These are phyloP conservation scores for Hypoxylon lienhwacheense DNA, from an alignment of 495 filamentous ascomycete species.

Conservation along the genomic window DNA sequence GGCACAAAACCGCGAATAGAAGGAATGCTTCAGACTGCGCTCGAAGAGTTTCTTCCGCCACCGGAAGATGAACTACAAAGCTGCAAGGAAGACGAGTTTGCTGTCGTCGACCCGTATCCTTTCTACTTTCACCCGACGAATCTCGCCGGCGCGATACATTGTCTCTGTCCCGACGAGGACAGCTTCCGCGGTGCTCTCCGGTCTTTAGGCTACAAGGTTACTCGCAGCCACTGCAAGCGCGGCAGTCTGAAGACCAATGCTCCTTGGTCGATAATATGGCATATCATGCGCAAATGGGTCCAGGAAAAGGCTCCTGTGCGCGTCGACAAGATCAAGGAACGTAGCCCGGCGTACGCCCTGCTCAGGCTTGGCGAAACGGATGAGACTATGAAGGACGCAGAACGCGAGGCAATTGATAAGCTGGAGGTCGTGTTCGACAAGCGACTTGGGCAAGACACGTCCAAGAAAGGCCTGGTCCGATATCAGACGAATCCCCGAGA, in stretches of 20 bases:
- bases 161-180: constrained; percentile 69
- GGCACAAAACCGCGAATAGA: constrained; percentile 77
- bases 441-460: constrained; percentile 67
- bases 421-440: constrained; percentile 80
- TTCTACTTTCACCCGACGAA: constrained; percentile 82
- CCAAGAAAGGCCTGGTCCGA: constrained; percentile 65
- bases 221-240: constrained; percentile 81
- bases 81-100: constrained; percentile 53
- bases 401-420: constrained; percentile 39
- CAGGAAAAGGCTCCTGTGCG: constrained; percentile 75
- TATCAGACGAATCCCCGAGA: constrained; percentile 87
- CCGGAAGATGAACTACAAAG: constrained; percentile 39
- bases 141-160: constrained; percentile 74
- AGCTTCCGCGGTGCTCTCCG: constrained; percentile 77
- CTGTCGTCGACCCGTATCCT: constrained; percentile 66
- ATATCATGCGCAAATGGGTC: constrained; percentile 90
- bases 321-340: constrained; percentile 63
- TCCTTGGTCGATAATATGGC: constrained; percentile 85
- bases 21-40: constrained; percentile 86
- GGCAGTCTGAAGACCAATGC: constrained; percentile 92
- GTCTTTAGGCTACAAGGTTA: constrained; percentile 75
- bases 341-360: constrained; percentile 69
- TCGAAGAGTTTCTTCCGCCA: constrained; percentile 65
- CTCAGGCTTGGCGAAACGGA: constrained; percentile 41
- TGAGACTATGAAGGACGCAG: constrained; percentile 19